These are phyloP conservation scores for Colletotrichum truncatum DNA, from an alignment of 2,329 filamentous ascomycete genomes.

Conservation along the genomic window DNA sequence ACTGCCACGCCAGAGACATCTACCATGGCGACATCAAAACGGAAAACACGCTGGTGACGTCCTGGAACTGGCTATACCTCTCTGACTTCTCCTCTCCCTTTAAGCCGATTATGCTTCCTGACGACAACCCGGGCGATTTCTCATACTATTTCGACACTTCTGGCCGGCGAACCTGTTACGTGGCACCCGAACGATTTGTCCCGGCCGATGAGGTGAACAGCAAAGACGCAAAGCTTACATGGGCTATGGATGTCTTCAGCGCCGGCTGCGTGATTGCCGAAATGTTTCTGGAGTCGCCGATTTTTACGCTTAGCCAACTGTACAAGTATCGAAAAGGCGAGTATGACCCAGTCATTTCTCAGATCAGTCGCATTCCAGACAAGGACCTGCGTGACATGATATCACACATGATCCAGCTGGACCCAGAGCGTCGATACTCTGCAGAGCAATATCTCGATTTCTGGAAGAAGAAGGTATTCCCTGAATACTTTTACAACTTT, in stretches of 20 bases:
- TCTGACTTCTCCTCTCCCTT: conserved; percentile 97
- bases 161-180: conserved; percentile 89
- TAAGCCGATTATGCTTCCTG: conserved; percentile 92
- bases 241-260: conserved; percentile 99
- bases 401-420: conserved; percentile 93
- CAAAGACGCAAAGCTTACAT: conserved; percentile 69
- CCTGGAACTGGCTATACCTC: conserved; percentile 99
- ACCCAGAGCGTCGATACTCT: conserved; percentile 90
- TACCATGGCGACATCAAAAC: conserved; percentile 99
- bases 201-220: conserved; percentile 73
- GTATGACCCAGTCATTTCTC: conserved; percentile 85
- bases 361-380: conserved; percentile 88
- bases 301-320: conserved; percentile 97
- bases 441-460: conserved; percentile 94
- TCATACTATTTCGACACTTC: conserved; percentile 98
- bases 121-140: conserved; percentile 97
- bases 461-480: conserved; percentile 89
- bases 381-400: conserved; percentile 88
- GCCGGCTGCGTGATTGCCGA: conserved; percentile 97
- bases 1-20: conserved; percentile 88
- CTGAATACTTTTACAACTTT: conserved; percentile 96
- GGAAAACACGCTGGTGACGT: conserved; percentile 95
- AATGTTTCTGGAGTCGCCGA: conserved; percentile 91
- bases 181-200: conserved; percentile 93
- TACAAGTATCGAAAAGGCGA: conserved; percentile 94